phyloP scores from a whole-genome alignment of 2,329 filamentous ascomycete species.

The Xylaria sp. region DNA sequence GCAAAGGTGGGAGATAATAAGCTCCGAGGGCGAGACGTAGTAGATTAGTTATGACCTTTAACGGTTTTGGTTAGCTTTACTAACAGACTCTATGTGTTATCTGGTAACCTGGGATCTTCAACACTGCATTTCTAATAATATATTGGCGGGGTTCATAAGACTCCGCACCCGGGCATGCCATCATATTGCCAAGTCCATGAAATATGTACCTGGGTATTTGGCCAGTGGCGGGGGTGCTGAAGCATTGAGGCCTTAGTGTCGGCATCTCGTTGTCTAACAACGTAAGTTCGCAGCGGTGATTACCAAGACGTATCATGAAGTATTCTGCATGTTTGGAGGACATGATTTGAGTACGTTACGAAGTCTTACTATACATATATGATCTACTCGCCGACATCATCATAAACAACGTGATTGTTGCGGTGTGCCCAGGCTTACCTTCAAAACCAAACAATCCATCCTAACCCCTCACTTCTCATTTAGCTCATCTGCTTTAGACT shows the following conservation, averaged over 20 bases:
- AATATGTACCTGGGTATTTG: background rate
- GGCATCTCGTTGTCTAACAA: background rate
- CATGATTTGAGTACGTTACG: background rate
- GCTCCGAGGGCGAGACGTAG: background rate
- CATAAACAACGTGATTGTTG: background rate
- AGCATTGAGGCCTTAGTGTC: too few species aligned
- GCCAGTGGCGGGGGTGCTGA: background rate
- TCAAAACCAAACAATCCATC: background rate
- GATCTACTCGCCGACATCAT: background rate
- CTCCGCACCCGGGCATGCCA: background rate
- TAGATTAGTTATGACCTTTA: background rate
- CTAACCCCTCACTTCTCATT: slow-evolving; percentile 10
- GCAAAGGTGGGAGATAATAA: background rate
- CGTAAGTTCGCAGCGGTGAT: background rate
- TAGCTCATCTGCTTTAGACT: background rate
- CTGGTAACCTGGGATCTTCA: background rate
- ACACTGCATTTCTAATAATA: background rate
- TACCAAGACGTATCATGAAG: background rate
- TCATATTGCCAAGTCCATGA: background rate
- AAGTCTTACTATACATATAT: background rate
- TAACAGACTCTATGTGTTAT: background rate
- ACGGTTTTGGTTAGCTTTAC: background rate
- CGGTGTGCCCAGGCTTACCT: background rate
- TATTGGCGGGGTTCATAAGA: background rate
- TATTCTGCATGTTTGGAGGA: background rate